Conservation (phyloP, 495 filamentous ascomycete species). For the Beverwykella pulmonaria region DNA sequence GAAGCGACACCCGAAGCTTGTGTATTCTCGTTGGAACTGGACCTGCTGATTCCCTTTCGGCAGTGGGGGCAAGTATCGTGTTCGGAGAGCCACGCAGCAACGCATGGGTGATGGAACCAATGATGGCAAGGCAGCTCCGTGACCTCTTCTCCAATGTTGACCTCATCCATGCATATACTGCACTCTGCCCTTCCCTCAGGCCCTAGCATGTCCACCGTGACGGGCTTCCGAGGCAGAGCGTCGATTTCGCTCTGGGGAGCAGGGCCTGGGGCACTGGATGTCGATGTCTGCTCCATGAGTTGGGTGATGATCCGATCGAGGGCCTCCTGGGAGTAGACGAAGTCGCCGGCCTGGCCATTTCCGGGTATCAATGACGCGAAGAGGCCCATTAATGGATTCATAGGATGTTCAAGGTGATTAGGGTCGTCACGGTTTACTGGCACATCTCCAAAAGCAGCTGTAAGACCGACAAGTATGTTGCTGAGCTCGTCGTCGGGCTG, state of each 20-base stretch:
- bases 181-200: constrained; percentile 72
- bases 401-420: background rate
- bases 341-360: constrained; percentile 67
- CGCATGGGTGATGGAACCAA: constrained; percentile 85
- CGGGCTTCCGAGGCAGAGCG: constrained; percentile 67
- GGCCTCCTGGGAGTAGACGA: constrained; percentile 89
- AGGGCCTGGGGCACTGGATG: constrained; percentile 78
- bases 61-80: constrained; percentile 93
- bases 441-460: constrained; percentile 24
- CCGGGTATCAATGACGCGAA: constrained; percentile 60
- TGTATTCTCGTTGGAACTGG: background rate
- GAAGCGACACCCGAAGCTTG: background rate
- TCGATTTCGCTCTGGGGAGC: constrained; percentile 74
- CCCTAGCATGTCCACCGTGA: constrained; percentile 66
- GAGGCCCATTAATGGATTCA: constrained; percentile 43
- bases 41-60: constrained; percentile 63
- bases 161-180: constrained; percentile 90
- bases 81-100: constrained; percentile 77
- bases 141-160: constrained; percentile 73
- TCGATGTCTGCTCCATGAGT: constrained; percentile 78
- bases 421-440: constrained; percentile 2
- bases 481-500: constrained; percentile 38
- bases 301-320: constrained; percentile 85
- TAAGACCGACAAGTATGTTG: constrained; percentile 25
- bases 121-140: constrained; percentile 83